Percentiles rank a stretch among this genome's conserved stretches.
These are phyloP conservation scores for Megacollybia platyphylla DNA, from an alignment of 1,284 basidiomycete species.

Conservation along the genomic window DNA sequence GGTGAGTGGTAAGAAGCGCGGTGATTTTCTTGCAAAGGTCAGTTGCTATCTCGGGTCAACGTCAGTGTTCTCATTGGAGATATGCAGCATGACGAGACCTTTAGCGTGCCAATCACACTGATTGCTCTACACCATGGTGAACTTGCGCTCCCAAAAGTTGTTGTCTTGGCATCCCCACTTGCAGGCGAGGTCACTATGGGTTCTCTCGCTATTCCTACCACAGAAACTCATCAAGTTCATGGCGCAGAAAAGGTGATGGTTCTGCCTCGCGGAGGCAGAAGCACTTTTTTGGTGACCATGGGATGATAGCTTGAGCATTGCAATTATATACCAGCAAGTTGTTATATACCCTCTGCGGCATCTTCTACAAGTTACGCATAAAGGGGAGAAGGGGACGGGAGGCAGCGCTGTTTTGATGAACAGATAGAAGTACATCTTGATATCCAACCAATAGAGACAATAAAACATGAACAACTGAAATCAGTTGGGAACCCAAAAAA, in stretches of 20 bases:
- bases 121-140: constrained; percentile 73
- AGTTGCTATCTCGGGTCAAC: constrained; percentile 8
- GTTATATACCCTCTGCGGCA: too few species aligned
- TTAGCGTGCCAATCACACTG: constrained; percentile 50
- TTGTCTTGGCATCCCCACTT: constrained; percentile 44
- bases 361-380: too few species aligned
- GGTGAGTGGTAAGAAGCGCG: constrained; percentile 68
- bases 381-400: too few species aligned
- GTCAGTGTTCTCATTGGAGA: constrained; percentile 4
- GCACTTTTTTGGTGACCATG: constrained; percentile 68
- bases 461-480: constrained; percentile 3
- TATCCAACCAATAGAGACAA: too few species aligned
- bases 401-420: too few species aligned
- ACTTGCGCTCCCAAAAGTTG: constrained; percentile 56
- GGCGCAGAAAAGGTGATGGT: constrained; percentile 66
- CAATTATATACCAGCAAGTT: too few species aligned
- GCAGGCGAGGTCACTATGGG: constrained; percentile 39
- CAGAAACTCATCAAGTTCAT: constrained; percentile 64
- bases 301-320: constrained; percentile 15
- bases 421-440: too few species aligned
- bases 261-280: constrained; percentile 65
- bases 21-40: constrained; percentile 62
- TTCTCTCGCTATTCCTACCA: constrained; percentile 43
- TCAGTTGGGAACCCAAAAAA: neutral
- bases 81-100: constrained; percentile 41